Percentiles rank a stretch among this genome's conserved stretches.
phyloP scores from a whole-genome alignment of 805 yeast species.

The Candida silvicultrix region DNA sequence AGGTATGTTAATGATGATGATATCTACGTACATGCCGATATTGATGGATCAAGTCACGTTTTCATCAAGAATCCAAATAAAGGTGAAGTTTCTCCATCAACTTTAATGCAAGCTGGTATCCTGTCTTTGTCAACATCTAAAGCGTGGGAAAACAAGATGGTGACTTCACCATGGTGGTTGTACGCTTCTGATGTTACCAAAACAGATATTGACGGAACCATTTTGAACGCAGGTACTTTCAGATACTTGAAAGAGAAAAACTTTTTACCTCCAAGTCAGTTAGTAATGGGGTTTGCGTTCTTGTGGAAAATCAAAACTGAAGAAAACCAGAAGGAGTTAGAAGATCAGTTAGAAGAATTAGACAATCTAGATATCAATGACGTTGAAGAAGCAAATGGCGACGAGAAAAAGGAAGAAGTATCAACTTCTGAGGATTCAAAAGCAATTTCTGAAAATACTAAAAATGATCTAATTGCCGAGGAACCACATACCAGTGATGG shows the following conservation, averaged over 20 bases:
- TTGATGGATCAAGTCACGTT: conserved; percentile 68
- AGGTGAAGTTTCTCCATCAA: conserved; percentile 76
- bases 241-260: conserved; percentile 46
- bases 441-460: neutral
- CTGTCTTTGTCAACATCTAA: conserved; percentile 74
- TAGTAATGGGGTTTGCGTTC: conserved; percentile 87
- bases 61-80: conserved; percentile 75
- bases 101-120: conserved; percentile 85
- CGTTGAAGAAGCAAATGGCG: conserved; percentile 4
- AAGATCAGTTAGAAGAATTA: conserved; percentile 17
- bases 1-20: conserved; percentile 74
- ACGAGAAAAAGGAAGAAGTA: conserved; percentile 14
- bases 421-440: neutral
- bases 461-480: neutral
- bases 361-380: conserved; percentile 13
- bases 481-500: too few species aligned
- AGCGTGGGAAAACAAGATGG: conserved; percentile 86
- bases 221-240: conserved; percentile 59
- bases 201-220: conserved; percentile 53
- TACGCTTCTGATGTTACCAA: conserved; percentile 63
- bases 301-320: conserved; percentile 66
- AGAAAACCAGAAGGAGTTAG: conserved; percentile 33
- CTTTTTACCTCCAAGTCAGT: conserved; percentile 69
- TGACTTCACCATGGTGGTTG: conserved; percentile 85
- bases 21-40: conserved; percentile 64